Evolutionary conservation across 805 yeast genomes (phyloP).

Genomic region (Yarrowia sp.): DNA sequence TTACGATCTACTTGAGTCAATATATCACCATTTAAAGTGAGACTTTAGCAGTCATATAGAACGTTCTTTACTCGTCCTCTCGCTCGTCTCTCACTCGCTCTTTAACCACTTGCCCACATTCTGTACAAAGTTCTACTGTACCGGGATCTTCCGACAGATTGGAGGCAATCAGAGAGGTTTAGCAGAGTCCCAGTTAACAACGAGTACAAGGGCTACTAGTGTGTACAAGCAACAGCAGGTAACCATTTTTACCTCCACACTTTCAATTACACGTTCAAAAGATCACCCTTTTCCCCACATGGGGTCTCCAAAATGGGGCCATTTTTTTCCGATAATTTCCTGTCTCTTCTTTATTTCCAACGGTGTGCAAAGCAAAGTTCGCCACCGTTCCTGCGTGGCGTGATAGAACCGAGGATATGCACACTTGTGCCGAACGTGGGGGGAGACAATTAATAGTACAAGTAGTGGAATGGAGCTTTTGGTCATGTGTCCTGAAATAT

Average conservation of each 20-base stretch:
- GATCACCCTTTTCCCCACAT: background rate
- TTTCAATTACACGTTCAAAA: too few species aligned
- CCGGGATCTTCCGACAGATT: conserved; percentile 27
- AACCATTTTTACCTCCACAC: too few species aligned
- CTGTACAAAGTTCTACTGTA: conserved; percentile 18
- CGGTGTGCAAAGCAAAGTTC: conserved; percentile 13
- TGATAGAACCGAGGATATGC: conserved; percentile 37
- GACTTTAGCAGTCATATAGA: too few species aligned
- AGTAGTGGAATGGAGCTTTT: background rate
- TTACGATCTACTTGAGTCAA: too few species aligned
- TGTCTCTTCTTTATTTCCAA: conserved; percentile 1
- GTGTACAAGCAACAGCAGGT: too few species aligned
- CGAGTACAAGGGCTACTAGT: too few species aligned
- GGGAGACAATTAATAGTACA: too few species aligned
- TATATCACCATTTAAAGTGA: too few species aligned
- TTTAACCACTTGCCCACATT: background rate
- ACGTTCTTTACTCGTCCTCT: too few species aligned
- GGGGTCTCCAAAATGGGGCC: conserved; percentile 3
- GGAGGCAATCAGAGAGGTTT: conserved; percentile 16
- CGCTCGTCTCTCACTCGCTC: too few species aligned
- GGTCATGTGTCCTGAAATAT: background rate
- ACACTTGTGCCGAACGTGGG: conserved; percentile 24
- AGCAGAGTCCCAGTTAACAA: too few species aligned
- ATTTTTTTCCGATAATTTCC: background rate
- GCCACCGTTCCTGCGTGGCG: conserved; percentile 38